Base-by-base conservation (phyloP, 768 basidiomycete species). In the Pleurotus eryngii region DNA sequence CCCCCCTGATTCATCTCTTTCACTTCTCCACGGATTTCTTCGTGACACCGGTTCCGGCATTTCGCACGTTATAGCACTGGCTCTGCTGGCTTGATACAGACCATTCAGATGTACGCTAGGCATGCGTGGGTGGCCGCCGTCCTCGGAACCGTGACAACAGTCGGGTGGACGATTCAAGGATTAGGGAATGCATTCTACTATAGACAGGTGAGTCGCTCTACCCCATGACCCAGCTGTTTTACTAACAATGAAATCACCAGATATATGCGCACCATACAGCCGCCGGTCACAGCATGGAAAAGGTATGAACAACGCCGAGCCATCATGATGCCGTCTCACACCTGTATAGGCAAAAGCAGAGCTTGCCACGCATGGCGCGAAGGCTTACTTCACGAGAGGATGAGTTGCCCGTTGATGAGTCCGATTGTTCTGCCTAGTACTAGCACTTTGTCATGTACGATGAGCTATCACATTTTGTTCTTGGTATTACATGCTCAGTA, bases 81-180 rank as follows among this genome's bases (percentile, higher is more conserved):
- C 37, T 92, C 94, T 46, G 95, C 94, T 24, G 96, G 97, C 14
- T 79, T 99, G 51, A 95, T 98, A 66, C 92, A 95, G 72, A 95
- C 89, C 46, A 91, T 98, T 62, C 79, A 85, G 59, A 84, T 89
- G 78, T 96, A 86, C 68, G 77, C 81, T 2, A 74, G 78, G 46
- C 84, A 85, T 46, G 80, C 84, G 54, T 85, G 91, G 76, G 86
- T 82, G 30, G 89, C 95, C 17, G 97, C 85, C 55, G 78, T 96
- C 55, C 79, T 98, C 55, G 86, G 92, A 47, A 77, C 85, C 14
- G 71, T 98, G 46, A 81, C 95, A 8, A 91, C 91, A 8, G 79
- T 86, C 24, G 95, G 93, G 38, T 99, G 96, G 96, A 78, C 79
- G 4, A 57, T 95, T 22, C 94, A 99, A 72, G 90, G 90, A 18